Base-by-base conservation (phyloP, 768 basidiomycete species). In the Calocybe indica region DNA sequence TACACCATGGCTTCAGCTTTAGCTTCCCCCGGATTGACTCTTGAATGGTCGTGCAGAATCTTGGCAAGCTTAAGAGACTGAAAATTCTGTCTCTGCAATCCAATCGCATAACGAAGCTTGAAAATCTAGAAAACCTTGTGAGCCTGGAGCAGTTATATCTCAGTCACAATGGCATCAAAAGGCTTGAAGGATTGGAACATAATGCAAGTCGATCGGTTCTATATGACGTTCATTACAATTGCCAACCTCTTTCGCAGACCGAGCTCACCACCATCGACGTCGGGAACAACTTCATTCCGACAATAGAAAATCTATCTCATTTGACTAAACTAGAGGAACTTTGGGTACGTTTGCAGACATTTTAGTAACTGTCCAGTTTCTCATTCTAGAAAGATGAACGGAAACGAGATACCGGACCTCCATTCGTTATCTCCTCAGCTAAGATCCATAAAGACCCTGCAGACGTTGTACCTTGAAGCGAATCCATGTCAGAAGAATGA, bases 401-500 rank as follows among this genome's bases (percentile, higher is more conserved):
- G 89, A 53, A 99, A 99, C 67, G 71, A 83, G 58, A 87, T 99
- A 37, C 71, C 82, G 3, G 78, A 83, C 50, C 68, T 97, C 6
- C 72, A 67, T 6, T 72, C 78, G 2, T 69, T 98, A 5, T 85
- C 88, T 34, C 62, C 73, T 0, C 76, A 94, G 61, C 75, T 95
- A 46, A 63, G 67, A 48, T 68, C 75, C 9, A 71, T 90, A 30
- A 42, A 66, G 6, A 73, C 80, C 1, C 73, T 99, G 9, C 75
- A 85, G 60, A 99, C 96, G 1, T 73, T 99, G 6, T 99, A 99
- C 62, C 79, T 99, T 22, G 96, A 99, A 67, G 85, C 81, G 5
- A 99, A 99, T 60, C 96, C 96, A 2, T 88, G 92, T 53, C 93
- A 99, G 61, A 73, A 65, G 39, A 74, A 71, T 10, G 90, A 97